Evolutionary conservation across 2,329 filamentous ascomycete genomes (phyloP).

Genomic region (Sphaceloma murrayae): DNA sequence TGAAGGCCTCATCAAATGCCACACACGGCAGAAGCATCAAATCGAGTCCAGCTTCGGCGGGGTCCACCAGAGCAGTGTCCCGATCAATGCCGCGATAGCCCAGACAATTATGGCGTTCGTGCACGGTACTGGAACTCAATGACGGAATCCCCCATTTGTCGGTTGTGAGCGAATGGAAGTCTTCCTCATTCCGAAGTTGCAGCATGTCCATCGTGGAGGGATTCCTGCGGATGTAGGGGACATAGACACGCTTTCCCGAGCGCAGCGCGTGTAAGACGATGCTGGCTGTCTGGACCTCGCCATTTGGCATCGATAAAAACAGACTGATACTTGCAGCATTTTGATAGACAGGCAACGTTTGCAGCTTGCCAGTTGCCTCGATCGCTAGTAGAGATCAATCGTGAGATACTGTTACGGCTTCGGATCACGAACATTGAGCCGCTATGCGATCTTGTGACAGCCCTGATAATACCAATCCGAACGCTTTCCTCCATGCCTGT

Average conservation of each 20-base stretch:
- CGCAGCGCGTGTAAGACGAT: slow-evolving; percentile 74
- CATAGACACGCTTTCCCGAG: slow-evolving; percentile 74
- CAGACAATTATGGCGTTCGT: slow-evolving; percentile 61
- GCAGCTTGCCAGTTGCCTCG: slow-evolving; percentile 54
- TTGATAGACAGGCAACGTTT: slow-evolving; percentile 62
- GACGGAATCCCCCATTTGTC: slow-evolving; percentile 97
- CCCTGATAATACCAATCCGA: slow-evolving; percentile 56
- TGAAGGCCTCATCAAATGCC: slow-evolving; percentile 69
- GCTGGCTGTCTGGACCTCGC: slow-evolving; percentile 72
- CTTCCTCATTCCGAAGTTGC: slow-evolving; percentile 58
- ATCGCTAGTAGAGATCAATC: slow-evolving; percentile 43
- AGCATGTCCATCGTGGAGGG: slow-evolving; percentile 88
- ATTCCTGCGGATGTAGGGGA: slow-evolving; percentile 73
- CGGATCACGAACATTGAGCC: slow-evolving; percentile 55
- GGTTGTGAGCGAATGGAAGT: slow-evolving; percentile 65
- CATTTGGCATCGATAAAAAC: slow-evolving; percentile 85
- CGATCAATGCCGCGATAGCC: slow-evolving; percentile 47
- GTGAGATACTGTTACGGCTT: background rate
- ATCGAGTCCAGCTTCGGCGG: slow-evolving; percentile 50
- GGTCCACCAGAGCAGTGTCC: slow-evolving; percentile 17
- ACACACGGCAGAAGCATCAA: slow-evolving; percentile 87
- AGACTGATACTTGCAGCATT: slow-evolving; percentile 68
- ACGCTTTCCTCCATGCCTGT: slow-evolving; percentile 55
- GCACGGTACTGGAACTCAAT: slow-evolving; percentile 55
- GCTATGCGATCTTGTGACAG: slow-evolving; percentile 54